phyloP scores from a whole-genome alignment of 441 rosid species.

The Syzygium syzygioides region DNA sequence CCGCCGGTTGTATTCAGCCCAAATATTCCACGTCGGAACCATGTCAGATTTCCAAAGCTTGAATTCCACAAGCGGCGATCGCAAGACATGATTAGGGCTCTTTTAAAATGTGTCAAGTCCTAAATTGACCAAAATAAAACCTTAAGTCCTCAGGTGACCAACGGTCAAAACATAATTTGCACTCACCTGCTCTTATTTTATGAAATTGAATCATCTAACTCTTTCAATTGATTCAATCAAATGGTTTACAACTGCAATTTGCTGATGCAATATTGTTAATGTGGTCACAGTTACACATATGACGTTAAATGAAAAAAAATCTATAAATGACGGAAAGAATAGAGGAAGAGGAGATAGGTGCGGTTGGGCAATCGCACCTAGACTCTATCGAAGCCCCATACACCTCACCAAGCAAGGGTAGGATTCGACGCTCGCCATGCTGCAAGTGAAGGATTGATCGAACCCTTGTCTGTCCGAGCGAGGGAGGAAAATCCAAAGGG shows the following conservation, averaged over 20 bases:
- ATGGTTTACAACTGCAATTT: too few relatives aligned
- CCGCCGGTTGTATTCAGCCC: not conserved
- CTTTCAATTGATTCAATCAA: not conserved
- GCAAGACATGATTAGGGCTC: not conserved
- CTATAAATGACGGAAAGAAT: not conserved
- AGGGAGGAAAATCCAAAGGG: not conserved
- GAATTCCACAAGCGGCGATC: not conserved
- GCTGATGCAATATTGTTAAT: too few relatives aligned
- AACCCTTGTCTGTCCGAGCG: not conserved
- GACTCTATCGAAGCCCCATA: not conserved
- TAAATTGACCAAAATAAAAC: too few relatives aligned
- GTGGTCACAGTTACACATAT: not conserved
- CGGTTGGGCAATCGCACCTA: not conserved
- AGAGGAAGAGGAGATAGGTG: not conserved
- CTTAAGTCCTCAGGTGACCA: too few relatives aligned
- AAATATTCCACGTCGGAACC: not conserved
- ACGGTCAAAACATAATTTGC: not conserved
- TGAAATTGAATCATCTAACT: not conserved
- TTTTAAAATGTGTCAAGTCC: not conserved
- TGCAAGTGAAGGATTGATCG: not conserved
- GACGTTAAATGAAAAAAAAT: not conserved
- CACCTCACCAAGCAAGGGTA: not conserved
- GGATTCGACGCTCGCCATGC: too few relatives aligned
- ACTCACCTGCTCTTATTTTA: not conserved
- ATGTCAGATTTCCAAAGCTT: not conserved